A percentile compares a stretch with the other conserved stretches of the same genome.
These are phyloP conservation scores for Salix suchowensis DNA, from an alignment of 345 rosid genomes.

Conservation along the genomic window DNA sequence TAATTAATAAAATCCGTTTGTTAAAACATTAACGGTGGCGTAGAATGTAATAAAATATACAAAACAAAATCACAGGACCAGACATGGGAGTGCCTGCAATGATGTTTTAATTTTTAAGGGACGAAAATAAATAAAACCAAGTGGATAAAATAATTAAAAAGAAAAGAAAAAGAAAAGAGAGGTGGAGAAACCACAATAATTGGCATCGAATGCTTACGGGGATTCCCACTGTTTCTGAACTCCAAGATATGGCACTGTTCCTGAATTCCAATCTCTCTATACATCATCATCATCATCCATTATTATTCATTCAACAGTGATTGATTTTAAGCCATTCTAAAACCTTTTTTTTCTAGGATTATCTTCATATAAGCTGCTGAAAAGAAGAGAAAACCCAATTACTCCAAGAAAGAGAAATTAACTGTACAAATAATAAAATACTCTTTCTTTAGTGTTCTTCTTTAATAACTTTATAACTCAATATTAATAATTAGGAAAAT, in stretches of 20 bases:
- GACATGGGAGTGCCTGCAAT: neutral
- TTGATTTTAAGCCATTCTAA: too few relatives aligned
- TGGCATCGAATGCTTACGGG: conserved; percentile 77
- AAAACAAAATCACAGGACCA: neutral
- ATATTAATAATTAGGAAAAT: too few relatives aligned
- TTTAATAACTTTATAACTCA: too few relatives aligned
- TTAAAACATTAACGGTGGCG: neutral
- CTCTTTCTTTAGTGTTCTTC: too few relatives aligned
- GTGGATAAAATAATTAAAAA: neutral
- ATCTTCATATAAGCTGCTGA: too few relatives aligned
- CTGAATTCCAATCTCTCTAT: conserved; percentile 61
- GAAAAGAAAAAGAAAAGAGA: conserved; percentile 10
- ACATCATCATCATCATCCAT: neutral
- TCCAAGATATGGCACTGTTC: conserved; percentile 50
- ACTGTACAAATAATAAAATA: too few relatives aligned
- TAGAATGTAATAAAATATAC: neutral
- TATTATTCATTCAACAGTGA: too few relatives aligned
- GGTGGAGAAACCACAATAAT: conserved; percentile 48
- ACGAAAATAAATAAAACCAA: neutral
- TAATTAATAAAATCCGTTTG: neutral
- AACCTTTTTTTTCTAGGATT: too few relatives aligned
- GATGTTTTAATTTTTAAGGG: too few relatives aligned
- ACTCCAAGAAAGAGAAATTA: too few relatives aligned
- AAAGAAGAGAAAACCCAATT: too few relatives aligned
- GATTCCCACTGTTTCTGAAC: conserved; percentile 69